phyloP scores from a whole-genome alignment of 2,329 filamentous ascomycete species.

The Diaporthe amygdali region DNA sequence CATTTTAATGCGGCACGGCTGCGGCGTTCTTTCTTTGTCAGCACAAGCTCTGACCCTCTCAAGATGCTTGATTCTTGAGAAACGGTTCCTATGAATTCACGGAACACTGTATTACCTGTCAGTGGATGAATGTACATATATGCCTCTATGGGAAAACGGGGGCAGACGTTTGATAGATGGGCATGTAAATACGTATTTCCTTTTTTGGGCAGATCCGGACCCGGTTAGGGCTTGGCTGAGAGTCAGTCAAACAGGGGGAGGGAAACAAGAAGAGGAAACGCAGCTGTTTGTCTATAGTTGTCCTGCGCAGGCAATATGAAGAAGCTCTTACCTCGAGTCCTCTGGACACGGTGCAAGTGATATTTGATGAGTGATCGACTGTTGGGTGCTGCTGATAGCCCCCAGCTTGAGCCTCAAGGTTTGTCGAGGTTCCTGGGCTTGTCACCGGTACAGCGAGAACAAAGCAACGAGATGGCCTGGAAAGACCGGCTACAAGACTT shows the following conservation, averaged over 20 bases:
- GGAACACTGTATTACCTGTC: constrained; percentile 18
- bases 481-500: neutral
- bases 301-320: constrained; percentile 25
- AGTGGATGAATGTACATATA: constrained; percentile 24
- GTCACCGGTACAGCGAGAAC: neutral
- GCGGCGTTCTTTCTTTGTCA: neutral
- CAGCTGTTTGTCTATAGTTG: constrained; percentile 25
- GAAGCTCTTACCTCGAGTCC: constrained; percentile 16
- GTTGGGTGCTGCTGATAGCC: neutral
- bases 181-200: constrained; percentile 17
- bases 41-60: neutral
- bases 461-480: neutral
- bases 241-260: neutral
- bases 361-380: neutral
- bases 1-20: neutral
- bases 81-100: constrained; percentile 15
- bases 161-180: constrained; percentile 16
- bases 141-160: neutral
- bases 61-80: neutral
- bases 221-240: neutral
- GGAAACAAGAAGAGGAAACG: neutral
- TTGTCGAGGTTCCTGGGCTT: neutral
- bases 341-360: neutral
- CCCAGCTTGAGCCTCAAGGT: neutral
- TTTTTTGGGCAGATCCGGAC: neutral